Evolutionary conservation across 768 basidiomycete species (phyloP).

Genomic region (Kwoniella dendrophila): DNA sequence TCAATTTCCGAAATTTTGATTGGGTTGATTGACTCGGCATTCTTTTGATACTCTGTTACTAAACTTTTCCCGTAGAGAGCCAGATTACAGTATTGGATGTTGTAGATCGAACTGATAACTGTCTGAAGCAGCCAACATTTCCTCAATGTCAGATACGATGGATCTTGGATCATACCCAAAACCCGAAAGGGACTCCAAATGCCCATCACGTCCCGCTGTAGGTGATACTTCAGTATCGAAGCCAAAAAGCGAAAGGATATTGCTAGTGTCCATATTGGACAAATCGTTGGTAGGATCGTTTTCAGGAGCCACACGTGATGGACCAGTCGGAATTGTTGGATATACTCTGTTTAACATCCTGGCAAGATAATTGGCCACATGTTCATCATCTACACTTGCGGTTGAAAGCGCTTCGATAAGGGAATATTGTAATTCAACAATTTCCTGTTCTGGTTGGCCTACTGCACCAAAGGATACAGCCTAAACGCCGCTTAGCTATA

Average conservation of each 20-base stretch:
- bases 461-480: slow-evolving; percentile 7
- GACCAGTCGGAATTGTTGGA: slow-evolving; percentile 1
- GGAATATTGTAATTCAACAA: not conserved
- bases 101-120: not conserved
- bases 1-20: too few relatives aligned
- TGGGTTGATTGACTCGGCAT: too few relatives aligned
- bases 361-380: slow-evolving; percentile 3
- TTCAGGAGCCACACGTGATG: not conserved
- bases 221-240: slow-evolving; percentile 1
- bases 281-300: not conserved
- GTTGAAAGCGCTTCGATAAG: not conserved
- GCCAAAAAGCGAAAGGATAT: slow-evolving; percentile 3
- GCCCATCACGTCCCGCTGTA: not conserved
- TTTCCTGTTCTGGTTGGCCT: slow-evolving; percentile 7
- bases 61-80: too few relatives aligned
- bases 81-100: not conserved
- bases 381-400: slow-evolving; percentile 7
- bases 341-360: not conserved
- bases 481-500: not conserved
- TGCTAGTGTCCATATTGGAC: not conserved
- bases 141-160: slow-evolving; percentile 4
- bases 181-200: not conserved
- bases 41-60: too few relatives aligned
- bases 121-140: not conserved
- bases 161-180: slow-evolving; percentile 15